Conservation (phyloP, 2,329 filamentous ascomycete genomes). For the Fusarium buharicum region DNA sequence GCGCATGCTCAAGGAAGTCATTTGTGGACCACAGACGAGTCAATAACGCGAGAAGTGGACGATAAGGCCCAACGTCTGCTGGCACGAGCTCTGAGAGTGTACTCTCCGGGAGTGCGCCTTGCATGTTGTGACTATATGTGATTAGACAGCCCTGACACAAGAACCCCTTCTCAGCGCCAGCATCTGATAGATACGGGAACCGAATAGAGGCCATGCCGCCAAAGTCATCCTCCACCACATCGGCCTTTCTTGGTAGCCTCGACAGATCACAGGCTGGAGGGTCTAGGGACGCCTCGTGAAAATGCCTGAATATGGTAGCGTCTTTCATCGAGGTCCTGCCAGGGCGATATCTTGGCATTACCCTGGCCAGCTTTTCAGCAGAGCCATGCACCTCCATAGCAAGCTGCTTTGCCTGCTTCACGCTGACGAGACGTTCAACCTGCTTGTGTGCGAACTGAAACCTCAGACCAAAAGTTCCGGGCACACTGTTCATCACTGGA, state of each 20-base stretch:
- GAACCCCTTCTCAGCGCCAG: slow-evolving; percentile 31
- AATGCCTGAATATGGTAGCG: slow-evolving; percentile 31
- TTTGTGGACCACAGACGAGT: slow-evolving; percentile 35
- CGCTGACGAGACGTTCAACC: slow-evolving; percentile 43
- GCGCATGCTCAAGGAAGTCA: slow-evolving; percentile 38
- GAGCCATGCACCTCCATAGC: slow-evolving; percentile 44
- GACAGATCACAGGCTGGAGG: slow-evolving; percentile 42
- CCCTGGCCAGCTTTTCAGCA: slow-evolving; percentile 16
- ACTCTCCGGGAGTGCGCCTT: slow-evolving; percentile 28
- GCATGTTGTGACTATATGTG: slow-evolving; percentile 36
- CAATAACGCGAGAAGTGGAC: slow-evolving; percentile 34
- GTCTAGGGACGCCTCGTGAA: slow-evolving; percentile 38
- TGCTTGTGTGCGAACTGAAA: slow-evolving; percentile 25
- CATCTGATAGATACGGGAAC: slow-evolving; percentile 39
- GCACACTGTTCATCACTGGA: slow-evolving; percentile 38
- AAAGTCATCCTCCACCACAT: slow-evolving; percentile 38
- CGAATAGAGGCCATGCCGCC: slow-evolving; percentile 43
- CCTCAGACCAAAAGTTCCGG: slow-evolving; percentile 40
- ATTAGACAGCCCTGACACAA: slow-evolving; percentile 43
- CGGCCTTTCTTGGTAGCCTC: slow-evolving; percentile 26
- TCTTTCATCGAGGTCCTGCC: slow-evolving; percentile 30
- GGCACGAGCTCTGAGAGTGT: slow-evolving; percentile 34
- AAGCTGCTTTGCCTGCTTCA: slow-evolving; percentile 45
- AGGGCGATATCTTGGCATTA: slow-evolving; percentile 20
- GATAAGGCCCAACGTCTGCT: slow-evolving; percentile 31